These are phyloP conservation scores for Paradendryphiella salina DNA, from an alignment of 2,329 filamentous ascomycete genomes.

Conservation along the genomic window DNA sequence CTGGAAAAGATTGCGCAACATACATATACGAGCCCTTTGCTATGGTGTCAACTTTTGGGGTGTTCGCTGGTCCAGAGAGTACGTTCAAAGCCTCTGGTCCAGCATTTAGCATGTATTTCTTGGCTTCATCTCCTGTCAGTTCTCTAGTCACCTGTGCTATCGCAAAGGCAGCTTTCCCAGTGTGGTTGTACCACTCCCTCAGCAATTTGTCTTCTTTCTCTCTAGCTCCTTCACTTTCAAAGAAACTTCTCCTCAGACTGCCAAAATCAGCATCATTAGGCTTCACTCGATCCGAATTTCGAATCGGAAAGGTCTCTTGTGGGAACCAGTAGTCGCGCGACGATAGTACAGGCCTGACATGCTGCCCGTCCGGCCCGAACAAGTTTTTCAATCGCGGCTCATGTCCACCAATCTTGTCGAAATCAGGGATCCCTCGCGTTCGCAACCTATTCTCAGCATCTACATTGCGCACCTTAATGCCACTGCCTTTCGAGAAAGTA, in stretches of 20 bases:
- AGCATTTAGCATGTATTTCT: slow-evolving; percentile 50
- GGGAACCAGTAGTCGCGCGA: slow-evolving; percentile 57
- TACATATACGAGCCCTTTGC: slow-evolving; percentile 49
- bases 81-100: slow-evolving; percentile 45
- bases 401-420: slow-evolving; percentile 36
- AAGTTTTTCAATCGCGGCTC: slow-evolving; percentile 53
- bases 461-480: slow-evolving; percentile 16
- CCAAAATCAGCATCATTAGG: slow-evolving; percentile 12
- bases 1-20: slow-evolving; percentile 47
- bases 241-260: slow-evolving; percentile 52
- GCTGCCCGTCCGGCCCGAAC: slow-evolving; percentile 56
- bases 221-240: slow-evolving; percentile 47
- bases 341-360: slow-evolving; percentile 53
- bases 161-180: slow-evolving; percentile 49
- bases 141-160: slow-evolving; percentile 46
- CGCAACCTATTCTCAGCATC: slow-evolving; percentile 23
- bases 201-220: slow-evolving; percentile 52
- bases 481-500: slow-evolving; percentile 20
- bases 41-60: slow-evolving; percentile 52
- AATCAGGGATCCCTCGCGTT: slow-evolving; percentile 38
- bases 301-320: slow-evolving; percentile 56
- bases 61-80: slow-evolving; percentile 55
- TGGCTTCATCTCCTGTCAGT: slow-evolving; percentile 46
- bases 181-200: slow-evolving; percentile 59
- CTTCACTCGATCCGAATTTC: slow-evolving; percentile 11